Percentiles rank a stretch among this genome's conserved stretches.
Evolutionary conservation across 2,329 filamentous ascomycete species (phyloP).

Genomic region (Neonectria sp.): DNA sequence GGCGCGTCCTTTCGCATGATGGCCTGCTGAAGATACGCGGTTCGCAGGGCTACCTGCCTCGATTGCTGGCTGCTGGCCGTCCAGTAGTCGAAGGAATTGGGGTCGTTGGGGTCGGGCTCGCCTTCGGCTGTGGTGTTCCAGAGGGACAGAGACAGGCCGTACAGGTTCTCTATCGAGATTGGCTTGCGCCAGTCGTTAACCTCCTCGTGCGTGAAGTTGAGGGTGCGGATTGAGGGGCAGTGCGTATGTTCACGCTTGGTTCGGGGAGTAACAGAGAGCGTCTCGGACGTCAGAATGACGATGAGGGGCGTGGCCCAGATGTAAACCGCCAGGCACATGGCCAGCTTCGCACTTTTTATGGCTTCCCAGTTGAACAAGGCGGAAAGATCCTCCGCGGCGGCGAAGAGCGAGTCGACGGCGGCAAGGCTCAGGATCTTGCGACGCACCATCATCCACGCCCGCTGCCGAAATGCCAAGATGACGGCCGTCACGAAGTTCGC

Average conservation of each 20-base stretch:
- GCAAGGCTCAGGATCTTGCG: slow-evolving; percentile 44
- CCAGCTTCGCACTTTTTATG: slow-evolving; percentile 42
- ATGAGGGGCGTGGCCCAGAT: slow-evolving; percentile 47
- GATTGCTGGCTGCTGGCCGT: slow-evolving; percentile 38
- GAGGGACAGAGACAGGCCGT: slow-evolving; percentile 37
- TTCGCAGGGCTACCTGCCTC: slow-evolving; percentile 35
- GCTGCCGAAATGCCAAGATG: slow-evolving; percentile 44
- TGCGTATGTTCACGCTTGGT: slow-evolving; percentile 30
- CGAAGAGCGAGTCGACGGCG: slow-evolving; percentile 47
- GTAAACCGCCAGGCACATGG: slow-evolving; percentile 45
- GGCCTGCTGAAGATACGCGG: slow-evolving; percentile 38
- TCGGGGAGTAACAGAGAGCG: slow-evolving; percentile 37
- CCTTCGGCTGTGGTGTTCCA: slow-evolving; percentile 39
- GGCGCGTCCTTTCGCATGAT: slow-evolving; percentile 37
- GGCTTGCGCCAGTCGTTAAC: slow-evolving; percentile 35
- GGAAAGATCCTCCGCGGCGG: slow-evolving; percentile 43
- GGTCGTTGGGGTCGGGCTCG: slow-evolving; percentile 10
- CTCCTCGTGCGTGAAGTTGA: slow-evolving; percentile 44
- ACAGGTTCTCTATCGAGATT: slow-evolving; percentile 20
- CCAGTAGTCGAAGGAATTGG: slow-evolving; percentile 44
- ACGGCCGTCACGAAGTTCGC: slow-evolving; percentile 45
- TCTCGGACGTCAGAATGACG: slow-evolving; percentile 46
- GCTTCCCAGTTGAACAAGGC: slow-evolving; percentile 46
- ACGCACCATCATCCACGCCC: slow-evolving; percentile 48
- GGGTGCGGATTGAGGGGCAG: slow-evolving; percentile 43